Evolutionary conservation across 2,329 filamentous ascomycete genomes (phyloP), one percentile per base, ranked within the genome.

Genomic region (Cordyceps cicadae): DNA sequence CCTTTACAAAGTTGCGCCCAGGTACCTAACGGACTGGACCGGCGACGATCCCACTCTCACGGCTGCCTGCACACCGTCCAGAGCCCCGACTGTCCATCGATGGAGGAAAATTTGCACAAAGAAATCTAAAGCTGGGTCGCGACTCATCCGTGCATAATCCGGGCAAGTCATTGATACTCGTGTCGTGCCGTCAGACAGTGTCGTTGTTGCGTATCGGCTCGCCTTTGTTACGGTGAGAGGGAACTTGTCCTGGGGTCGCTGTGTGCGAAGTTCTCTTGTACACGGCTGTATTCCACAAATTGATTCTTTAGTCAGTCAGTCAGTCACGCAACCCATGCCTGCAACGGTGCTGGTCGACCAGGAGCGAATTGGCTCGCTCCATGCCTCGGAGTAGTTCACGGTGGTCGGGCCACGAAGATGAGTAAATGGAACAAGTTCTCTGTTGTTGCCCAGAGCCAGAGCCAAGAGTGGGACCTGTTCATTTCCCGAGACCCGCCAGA

Each of bases 1-100:
- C 37, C 37, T 46, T 43, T 41, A 11, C 19, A 45, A 37, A 29
- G 46, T 39, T 19, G 5, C 11, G 48, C 14, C 32, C 32, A 29
- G 15, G 11, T 21, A 26, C 21, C 14, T 5, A 11, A 26, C 6
- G 14, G n/a, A 37, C 48, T 26, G 45, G 45, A 26, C 9, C 12
- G 26, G 49, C 49, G 56, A 52, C 49, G 56, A 53, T 59, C 56
- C 56, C 51, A 48, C 56, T 59, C 41, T 59, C 45, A 9, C 26
- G 5, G 39, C 21, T 24, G 9, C 41, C 19, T 34, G 8, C 2
- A 37, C 34, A 12, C 34, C 34, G 34, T 37, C 7, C 29, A 29
- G 37, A 39, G 37, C 12, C 39, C 17, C 39, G 17, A 41, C 39
- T 41, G n/a, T 41, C 39, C 39, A n/a, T 43, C 6, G 15, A n/a